Evolutionary conservation across 805 yeast genomes (phyloP).

Genomic region (Cyberlindnera japonica): DNA sequence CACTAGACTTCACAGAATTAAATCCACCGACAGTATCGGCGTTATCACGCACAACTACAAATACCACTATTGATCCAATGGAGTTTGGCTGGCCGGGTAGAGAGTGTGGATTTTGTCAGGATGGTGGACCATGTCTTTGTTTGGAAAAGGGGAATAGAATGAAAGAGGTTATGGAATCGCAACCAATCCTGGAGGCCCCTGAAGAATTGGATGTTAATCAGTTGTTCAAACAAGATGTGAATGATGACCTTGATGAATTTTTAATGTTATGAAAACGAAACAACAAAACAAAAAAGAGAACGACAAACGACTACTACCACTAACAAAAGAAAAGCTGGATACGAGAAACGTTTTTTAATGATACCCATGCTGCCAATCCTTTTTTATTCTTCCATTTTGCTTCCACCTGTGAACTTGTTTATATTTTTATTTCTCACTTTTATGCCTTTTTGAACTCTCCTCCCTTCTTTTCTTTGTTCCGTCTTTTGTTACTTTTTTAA

Average conservation of each 20-base stretch:
- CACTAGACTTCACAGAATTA: neutral
- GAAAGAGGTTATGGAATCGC: constrained; percentile 8
- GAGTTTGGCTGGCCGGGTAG: constrained; percentile 16
- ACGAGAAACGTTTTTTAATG: neutral
- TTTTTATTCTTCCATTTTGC: too few relatives aligned
- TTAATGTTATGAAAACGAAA: constrained; percentile 16
- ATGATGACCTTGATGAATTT: constrained; percentile 17
- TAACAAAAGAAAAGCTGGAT: too few relatives aligned
- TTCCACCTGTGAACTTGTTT: too few relatives aligned
- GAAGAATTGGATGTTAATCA: constrained; percentile 7
- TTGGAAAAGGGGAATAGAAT: constrained; percentile 10
- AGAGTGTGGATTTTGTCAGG: constrained; percentile 18
- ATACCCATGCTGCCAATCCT: too few relatives aligned
- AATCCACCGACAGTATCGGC: neutral
- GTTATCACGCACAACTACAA: constrained; percentile 20
- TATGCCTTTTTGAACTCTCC: too few relatives aligned
- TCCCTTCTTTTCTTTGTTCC: neutral
- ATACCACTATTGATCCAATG: constrained; percentile 18
- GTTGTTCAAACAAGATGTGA: constrained; percentile 2
- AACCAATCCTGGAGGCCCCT: neutral
- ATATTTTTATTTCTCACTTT: too few relatives aligned
- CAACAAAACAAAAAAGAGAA: too few relatives aligned
- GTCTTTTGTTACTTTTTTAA: too few relatives aligned
- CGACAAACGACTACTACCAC: too few relatives aligned
- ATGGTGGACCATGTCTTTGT: constrained; percentile 17